These are phyloP conservation scores for Tricholoma terreum DNA, from an alignment of 768 basidiomycete species.

Conservation along the genomic window DNA sequence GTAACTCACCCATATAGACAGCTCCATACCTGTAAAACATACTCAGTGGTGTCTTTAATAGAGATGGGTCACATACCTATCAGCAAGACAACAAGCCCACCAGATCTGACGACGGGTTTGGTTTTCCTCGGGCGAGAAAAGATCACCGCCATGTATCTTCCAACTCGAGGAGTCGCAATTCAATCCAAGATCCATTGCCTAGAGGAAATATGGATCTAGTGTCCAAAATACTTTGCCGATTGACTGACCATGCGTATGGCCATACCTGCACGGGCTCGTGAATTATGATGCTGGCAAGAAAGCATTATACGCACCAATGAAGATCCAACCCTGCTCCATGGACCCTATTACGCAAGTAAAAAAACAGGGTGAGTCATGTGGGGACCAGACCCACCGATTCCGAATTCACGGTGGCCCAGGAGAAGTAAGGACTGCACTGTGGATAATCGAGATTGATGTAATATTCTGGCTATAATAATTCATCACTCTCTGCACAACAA, in stretches of 20 bases:
- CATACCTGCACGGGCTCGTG: conserved; percentile 43
- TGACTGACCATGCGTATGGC: conserved; percentile 66
- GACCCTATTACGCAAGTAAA: conserved; percentile 34
- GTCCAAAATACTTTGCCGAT: neutral
- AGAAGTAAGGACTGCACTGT: conserved; percentile 81
- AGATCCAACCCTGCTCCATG: conserved; percentile 87
- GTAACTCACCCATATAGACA: conserved; percentile 62
- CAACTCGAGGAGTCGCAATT: conserved; percentile 77
- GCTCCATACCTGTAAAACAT: conserved; percentile 54
- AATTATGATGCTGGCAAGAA: conserved; percentile 2
- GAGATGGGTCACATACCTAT: conserved; percentile 46
- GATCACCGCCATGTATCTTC: conserved; percentile 56
- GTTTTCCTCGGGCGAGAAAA: conserved; percentile 65
- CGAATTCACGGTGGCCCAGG: conserved; percentile 81
- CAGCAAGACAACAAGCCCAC: conserved; percentile 72
- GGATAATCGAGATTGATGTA: conserved; percentile 65
- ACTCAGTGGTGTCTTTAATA: neutral
- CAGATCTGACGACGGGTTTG: conserved; percentile 75
- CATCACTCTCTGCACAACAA: conserved; percentile 8
- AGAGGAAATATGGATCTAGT: conserved; percentile 3
- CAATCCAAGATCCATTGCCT: conserved; percentile 80
- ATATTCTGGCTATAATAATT: conserved; percentile 47
- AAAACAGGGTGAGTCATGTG: neutral
- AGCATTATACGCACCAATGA: conserved; percentile 49
- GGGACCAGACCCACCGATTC: conserved; percentile 46